Conservation (phyloP, 108 stramenopile genomes). For the Pseudonitzschia delicatissima region DNA sequence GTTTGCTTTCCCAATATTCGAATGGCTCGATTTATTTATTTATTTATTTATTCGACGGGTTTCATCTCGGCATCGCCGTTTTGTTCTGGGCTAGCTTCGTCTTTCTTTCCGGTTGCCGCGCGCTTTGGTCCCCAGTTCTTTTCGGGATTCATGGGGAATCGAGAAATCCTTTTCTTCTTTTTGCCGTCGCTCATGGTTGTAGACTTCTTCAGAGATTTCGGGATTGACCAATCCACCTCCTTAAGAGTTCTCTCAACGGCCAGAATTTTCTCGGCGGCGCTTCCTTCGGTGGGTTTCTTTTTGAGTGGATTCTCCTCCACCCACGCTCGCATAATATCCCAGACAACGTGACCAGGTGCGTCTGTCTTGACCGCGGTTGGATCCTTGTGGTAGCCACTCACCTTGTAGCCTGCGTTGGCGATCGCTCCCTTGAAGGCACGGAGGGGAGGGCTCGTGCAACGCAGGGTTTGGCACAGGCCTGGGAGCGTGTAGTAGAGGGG, state of each 20-base stretch:
- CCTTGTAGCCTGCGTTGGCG: slow-evolving; percentile 88
- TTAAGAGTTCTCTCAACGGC: slow-evolving; percentile 51
- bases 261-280: slow-evolving; percentile 66
- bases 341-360: slow-evolving; percentile 89
- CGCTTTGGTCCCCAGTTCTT: slow-evolving; percentile 89
- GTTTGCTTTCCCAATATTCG: not conserved
- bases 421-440: slow-evolving; percentile 76
- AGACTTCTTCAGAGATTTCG: slow-evolving; percentile 16
- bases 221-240: slow-evolving; percentile 69
- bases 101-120: slow-evolving; percentile 50
- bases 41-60: not conserved
- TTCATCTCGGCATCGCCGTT: not conserved
- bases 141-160: slow-evolving; percentile 85
- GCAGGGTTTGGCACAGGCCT: slow-evolving; percentile 63
- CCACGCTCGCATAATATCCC: slow-evolving; percentile 93
- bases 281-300: slow-evolving; percentile 48
- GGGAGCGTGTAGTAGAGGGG: slow-evolving; percentile 91
- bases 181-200: slow-evolving; percentile 15
- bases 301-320: slow-evolving; percentile 85
- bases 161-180: slow-evolving; percentile 42
- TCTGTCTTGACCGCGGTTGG: slow-evolving; percentile 93
- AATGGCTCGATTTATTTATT: no score
- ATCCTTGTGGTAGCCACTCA: slow-evolving; percentile 93
- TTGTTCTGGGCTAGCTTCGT: not conserved
- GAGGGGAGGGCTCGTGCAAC: slow-evolving; percentile 76